These are phyloP conservation scores for Flaveria trinervia DNA, from an alignment of 129 eudicot genomes.

Conservation along the genomic window DNA sequence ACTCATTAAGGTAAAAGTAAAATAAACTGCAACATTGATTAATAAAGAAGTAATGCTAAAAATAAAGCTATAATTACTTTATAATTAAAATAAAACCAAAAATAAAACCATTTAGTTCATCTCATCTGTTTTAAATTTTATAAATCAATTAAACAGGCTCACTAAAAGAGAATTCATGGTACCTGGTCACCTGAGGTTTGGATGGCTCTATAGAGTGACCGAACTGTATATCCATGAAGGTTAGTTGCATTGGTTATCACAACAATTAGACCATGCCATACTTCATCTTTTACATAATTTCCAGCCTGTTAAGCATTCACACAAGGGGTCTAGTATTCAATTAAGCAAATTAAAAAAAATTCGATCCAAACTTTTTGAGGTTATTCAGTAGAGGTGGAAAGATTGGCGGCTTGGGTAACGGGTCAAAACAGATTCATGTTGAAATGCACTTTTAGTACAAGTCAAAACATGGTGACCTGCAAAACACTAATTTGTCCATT, in stretches of 20 bases:
- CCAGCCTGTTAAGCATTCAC: constrained; percentile 75
- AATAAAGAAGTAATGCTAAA: background rate
- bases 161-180: constrained; percentile 26
- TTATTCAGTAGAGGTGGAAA: background rate
- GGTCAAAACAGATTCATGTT: constrained; percentile 1
- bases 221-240: constrained; percentile 90
- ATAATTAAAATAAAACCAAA: background rate
- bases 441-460: background rate
- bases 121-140: background rate
- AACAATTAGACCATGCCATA: constrained; percentile 90
- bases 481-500: background rate
- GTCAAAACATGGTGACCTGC: background rate
- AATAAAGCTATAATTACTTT: background rate
- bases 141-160: constrained; percentile 16
- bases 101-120: background rate
- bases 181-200: constrained; percentile 94
- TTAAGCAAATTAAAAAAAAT: constrained; percentile 11
- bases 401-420: background rate
- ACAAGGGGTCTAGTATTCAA: constrained; percentile 41
- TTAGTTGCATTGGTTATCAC: constrained; percentile 84
- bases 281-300: constrained; percentile 87
- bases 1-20: background rate
- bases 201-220: constrained; percentile 77
- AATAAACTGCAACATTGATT: constrained; percentile 4
- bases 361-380: background rate